Conservation (phyloP, 2,329 filamentous ascomycete species). For the Aspergillus unguis region DNA sequence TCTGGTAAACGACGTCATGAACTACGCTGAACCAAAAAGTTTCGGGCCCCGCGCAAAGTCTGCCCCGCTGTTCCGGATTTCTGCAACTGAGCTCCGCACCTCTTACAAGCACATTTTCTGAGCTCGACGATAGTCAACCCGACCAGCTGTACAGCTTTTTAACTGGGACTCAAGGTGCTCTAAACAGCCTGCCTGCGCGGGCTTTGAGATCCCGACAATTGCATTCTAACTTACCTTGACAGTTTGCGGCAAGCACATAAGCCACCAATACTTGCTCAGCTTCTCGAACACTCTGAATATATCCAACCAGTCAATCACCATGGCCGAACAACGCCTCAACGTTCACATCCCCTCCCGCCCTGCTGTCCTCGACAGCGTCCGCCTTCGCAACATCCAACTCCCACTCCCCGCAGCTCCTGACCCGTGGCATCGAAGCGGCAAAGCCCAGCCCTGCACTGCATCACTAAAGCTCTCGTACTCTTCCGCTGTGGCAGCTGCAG, state of each 20-base stretch:
- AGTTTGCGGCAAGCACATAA: neutral
- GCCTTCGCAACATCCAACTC: conserved; percentile 43
- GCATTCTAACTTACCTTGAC: neutral
- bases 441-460: conserved; percentile 45
- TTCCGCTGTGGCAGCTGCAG: conserved; percentile 39
- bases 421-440: conserved; percentile 45
- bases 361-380: conserved; percentile 37
- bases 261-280: neutral
- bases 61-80: neutral
- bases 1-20: conserved; percentile 3
- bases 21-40: conserved; percentile 2
- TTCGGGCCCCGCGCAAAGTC: conserved; percentile 8
- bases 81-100: neutral
- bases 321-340: conserved; percentile 25
- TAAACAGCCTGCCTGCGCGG: too few species aligned
- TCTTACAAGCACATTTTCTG: too few species aligned
- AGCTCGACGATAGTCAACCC: too few species aligned
- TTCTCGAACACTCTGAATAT: neutral
- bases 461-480: conserved; percentile 44
- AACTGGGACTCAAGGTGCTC: too few species aligned
- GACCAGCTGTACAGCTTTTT: too few species aligned
- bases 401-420: conserved; percentile 44
- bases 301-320: conserved; percentile 10
- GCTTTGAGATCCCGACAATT: too few species aligned
- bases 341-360: conserved; percentile 33